phyloP scores from a whole-genome alignment of 768 basidiomycete genomes.

The Favolaschia claudopus region DNA sequence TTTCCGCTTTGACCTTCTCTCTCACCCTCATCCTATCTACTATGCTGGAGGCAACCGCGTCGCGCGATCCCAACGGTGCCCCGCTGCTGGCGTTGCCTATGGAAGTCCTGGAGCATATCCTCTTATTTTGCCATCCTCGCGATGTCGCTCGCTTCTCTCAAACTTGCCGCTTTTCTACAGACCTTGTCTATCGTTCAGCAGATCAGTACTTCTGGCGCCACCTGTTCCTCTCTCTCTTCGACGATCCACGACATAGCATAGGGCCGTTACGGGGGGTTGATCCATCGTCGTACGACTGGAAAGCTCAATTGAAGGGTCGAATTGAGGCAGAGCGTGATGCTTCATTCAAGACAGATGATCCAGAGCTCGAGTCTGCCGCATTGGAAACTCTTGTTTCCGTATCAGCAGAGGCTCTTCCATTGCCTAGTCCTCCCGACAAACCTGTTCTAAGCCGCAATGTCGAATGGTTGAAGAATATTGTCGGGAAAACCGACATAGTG shows the following conservation, averaged over 20 bases:
- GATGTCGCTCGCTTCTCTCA: conserved; percentile 68
- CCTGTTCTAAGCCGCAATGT: conserved; percentile 47
- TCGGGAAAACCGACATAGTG: conserved; percentile 49
- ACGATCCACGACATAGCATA: conserved; percentile 61
- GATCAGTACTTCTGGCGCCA: conserved; percentile 76
- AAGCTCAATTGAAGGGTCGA: conserved; percentile 46
- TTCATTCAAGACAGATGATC: conserved; percentile 29
- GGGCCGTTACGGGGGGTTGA: conserved; percentile 16
- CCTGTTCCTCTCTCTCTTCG: conserved; percentile 70
- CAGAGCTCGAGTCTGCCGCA: conserved; percentile 36
- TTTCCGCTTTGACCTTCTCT: neutral
- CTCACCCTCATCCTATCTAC: conserved; percentile 18
- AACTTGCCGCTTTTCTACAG: conserved; percentile 57
- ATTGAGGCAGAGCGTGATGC: conserved; percentile 48
- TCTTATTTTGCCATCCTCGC: conserved; percentile 60
- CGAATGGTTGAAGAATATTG: conserved; percentile 52
- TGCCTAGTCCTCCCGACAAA: conserved; percentile 27
- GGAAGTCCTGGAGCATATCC: conserved; percentile 67
- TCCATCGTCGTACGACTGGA: conserved; percentile 38
- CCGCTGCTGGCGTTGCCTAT: conserved; percentile 52
- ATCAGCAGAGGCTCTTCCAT: conserved; percentile 44
- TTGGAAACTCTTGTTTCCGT: conserved; percentile 51
- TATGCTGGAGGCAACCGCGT: neutral
- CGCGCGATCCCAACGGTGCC: neutral
- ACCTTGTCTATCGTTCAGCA: conserved; percentile 54